These are phyloP conservation scores for Nicotiana benthamiana DNA, from an alignment of 257 asterid genomes.

Conservation along the genomic window DNA sequence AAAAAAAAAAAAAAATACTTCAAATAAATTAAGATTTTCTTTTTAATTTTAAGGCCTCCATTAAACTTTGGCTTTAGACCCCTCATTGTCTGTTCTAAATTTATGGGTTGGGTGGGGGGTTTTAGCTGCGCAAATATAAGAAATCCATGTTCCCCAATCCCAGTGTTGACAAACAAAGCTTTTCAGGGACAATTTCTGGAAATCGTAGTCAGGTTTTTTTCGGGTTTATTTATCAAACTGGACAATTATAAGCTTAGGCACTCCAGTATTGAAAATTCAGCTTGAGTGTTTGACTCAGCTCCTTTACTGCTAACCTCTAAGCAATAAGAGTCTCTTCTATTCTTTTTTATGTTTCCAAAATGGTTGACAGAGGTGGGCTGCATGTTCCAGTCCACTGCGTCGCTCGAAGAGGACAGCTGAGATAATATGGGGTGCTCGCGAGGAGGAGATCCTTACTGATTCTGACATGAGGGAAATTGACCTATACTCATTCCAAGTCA, in stretches of 20 bases:
- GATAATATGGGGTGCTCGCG: slow-evolving; percentile 77
- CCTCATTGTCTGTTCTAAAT: neutral
- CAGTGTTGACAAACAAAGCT: neutral
- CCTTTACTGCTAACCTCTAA: neutral
- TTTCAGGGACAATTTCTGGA: neutral
- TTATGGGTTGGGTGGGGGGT: neutral
- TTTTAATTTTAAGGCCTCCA: neutral
- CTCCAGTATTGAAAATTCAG: neutral
- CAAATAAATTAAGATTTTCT: neutral
- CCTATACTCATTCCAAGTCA: slow-evolving; percentile 88
- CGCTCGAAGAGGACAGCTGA: slow-evolving; percentile 96
- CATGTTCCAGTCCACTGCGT: slow-evolving; percentile 60
- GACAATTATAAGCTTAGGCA: neutral
- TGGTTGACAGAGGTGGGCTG: slow-evolving; percentile 11
- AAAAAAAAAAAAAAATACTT: too few species aligned
- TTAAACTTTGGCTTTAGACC: too few species aligned
- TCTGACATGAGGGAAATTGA: slow-evolving; percentile 81
- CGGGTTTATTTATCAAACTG: neutral
- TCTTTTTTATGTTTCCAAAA: slow-evolving; percentile 7
- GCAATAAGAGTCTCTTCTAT: slow-evolving; percentile 1
- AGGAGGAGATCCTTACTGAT: slow-evolving; percentile 70
- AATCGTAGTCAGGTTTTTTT: neutral
- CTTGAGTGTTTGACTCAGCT: neutral
- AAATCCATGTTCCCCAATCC: neutral
- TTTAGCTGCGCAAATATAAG: neutral